Conservation (phyloP, 331 rosid species). For the Malus hybrid region DNA sequence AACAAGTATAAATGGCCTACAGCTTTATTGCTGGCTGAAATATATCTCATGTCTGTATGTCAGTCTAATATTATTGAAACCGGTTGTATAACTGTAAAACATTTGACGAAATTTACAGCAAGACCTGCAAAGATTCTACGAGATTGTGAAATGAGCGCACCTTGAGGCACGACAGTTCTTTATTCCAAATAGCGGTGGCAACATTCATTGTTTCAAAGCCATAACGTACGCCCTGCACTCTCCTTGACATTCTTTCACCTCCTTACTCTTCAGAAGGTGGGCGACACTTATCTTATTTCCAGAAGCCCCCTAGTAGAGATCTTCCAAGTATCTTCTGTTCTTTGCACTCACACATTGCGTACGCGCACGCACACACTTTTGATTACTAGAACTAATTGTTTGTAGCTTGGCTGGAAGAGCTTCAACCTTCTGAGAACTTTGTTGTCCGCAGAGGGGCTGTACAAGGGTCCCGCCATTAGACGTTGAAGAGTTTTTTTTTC, state of each 20-base stretch:
- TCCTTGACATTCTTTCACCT: constrained; percentile 75
- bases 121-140: constrained; percentile 71
- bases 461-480: constrained; percentile 82
- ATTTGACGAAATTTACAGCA: constrained; percentile 30
- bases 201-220: constrained; percentile 77
- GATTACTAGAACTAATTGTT: background rate
- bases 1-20: background rate
- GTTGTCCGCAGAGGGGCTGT: constrained; percentile 77
- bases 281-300: constrained; percentile 78
- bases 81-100: too few relatives aligned
- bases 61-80: background rate
- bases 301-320: constrained; percentile 44
- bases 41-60: background rate
- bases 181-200: constrained; percentile 77
- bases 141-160: constrained; percentile 64
- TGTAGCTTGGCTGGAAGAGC: constrained; percentile 78
- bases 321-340: constrained; percentile 46
- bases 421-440: constrained; percentile 75
- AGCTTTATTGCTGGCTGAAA: background rate
- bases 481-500: background rate
- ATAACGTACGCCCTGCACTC: constrained; percentile 74
- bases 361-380: background rate
- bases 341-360: background rate
- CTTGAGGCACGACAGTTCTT: constrained; percentile 62
- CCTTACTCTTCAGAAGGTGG: constrained; percentile 79